Conservation (phyloP, 129 eudicot genomes). For the Tagetes erecta region DNA sequence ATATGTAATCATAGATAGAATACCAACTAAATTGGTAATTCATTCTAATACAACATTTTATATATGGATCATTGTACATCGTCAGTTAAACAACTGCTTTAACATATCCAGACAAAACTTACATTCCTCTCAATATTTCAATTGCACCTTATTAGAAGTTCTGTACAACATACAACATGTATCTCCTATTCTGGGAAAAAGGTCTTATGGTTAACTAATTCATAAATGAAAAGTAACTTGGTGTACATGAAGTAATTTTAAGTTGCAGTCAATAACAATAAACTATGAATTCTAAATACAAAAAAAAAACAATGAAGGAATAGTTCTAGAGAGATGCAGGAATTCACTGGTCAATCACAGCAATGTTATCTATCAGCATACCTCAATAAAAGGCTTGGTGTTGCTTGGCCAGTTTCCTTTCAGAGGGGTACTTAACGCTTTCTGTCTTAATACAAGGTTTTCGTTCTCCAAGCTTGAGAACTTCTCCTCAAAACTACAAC, state of each 20-base stretch:
- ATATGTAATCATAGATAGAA: not conserved
- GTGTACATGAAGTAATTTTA: not conserved
- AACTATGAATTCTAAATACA: not conserved
- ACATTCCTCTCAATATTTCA: not conserved
- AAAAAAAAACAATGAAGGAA: not conserved
- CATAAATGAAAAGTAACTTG: not conserved
- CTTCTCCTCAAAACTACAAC: conserved; percentile 79
- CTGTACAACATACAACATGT: not conserved
- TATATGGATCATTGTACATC: conserved; percentile 1
- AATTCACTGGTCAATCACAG: conserved; percentile 2
- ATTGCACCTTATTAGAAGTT: not conserved
- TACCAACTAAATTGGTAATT: not conserved
- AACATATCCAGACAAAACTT: conserved; percentile 5
- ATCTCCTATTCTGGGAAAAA: not conserved
- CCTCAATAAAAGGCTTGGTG: conserved; percentile 69
- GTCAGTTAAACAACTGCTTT: not conserved
- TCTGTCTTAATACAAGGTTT: conserved; percentile 84
- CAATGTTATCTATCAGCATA: conserved; percentile 37
- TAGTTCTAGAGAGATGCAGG: not conserved
- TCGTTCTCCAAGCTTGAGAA: conserved; percentile 71
- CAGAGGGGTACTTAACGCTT: conserved; percentile 65
- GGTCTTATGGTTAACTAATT: not conserved
- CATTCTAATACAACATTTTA: not conserved
- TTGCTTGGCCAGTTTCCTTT: conserved; percentile 63
- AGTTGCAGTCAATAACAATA: not conserved